phyloP scores from a whole-genome alignment of 768 basidiomycete genomes.

The Suillus subaureus region DNA sequence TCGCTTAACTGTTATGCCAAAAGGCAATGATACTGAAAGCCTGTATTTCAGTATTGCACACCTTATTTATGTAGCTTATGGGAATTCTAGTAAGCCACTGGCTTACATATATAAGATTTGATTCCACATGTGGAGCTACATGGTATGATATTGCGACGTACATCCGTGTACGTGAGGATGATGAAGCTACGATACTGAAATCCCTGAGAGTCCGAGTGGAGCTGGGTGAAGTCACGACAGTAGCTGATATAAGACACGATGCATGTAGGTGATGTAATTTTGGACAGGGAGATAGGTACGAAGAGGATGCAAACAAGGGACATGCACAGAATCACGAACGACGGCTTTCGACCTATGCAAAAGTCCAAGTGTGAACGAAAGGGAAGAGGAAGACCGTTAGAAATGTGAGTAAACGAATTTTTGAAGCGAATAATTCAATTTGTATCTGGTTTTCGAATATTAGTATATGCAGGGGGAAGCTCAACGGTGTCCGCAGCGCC shows the following conservation, averaged over 20 bases:
- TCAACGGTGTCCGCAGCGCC: slow-evolving; percentile 76
- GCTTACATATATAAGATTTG: background rate
- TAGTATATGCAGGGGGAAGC: slow-evolving; percentile 81
- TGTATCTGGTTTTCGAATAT: slow-evolving; percentile 39
- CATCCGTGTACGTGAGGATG: background rate
- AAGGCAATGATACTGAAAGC: too few relatives aligned
- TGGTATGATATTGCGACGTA: slow-evolving; percentile 1
- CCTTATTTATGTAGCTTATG: too few relatives aligned
- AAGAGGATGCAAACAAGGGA: background rate
- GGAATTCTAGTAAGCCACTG: too few relatives aligned
- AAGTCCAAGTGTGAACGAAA: background rate
- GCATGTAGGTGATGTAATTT: background rate
- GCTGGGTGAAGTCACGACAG: background rate
- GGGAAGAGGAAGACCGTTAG: background rate
- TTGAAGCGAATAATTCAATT: slow-evolving; percentile 4
- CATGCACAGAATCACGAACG: background rate
- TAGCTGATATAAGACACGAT: slow-evolving; percentile 6
- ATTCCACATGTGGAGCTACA: background rate
- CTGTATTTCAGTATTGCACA: too few relatives aligned
- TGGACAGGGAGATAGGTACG: background rate
- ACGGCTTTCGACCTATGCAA: background rate
- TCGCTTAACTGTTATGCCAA: too few relatives aligned
- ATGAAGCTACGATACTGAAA: background rate
- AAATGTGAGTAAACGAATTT: background rate
- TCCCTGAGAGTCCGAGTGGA: slow-evolving; percentile 9